Evolutionary conservation across 345 rosid genomes (phyloP), one percentile per base, ranked within the genome.

Genomic region (Eucalyptus pauciflora): DNA sequence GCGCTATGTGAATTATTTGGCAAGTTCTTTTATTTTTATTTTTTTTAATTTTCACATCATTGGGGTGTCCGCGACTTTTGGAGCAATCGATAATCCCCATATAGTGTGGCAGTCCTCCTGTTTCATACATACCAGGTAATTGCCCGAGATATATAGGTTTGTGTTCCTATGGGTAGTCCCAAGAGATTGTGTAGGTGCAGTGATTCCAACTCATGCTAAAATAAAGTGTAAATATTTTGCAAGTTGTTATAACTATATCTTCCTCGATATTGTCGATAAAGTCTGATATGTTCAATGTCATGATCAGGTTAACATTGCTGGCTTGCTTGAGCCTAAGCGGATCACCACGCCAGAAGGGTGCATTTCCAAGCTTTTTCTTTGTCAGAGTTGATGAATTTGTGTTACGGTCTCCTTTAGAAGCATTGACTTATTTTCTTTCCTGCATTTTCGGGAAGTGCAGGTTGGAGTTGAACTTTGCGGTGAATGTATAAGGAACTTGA

Each of bases 241-340:
- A 31, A 69, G 43, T 85, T 86, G 87, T 31, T 4, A 1, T 52
- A 29, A 3, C 29, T 29, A 22, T 29, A 52, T 48, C 58, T 33
- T 5, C 67, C 58, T 86, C 29, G 5, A 86, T 86, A 48, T 13
- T 46, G 87, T 9, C 14, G 2, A 71, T 71, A 54, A 86, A 9
- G 50, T 56, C 69, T 80, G 81, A 45, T 24, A 15, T 25, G 11
- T 22, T 18, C 27, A 37, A 71, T 31, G 14, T 86, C 80, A 27
- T 56, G 85, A 88, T 85, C 85, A 97, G 99, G 95, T 97, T 89
- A 97, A 97, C 86, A 97, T 94, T 93, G 99, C 97, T 37, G 98
- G 99, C 79, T 22, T 94, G 93, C 93, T 96, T 13, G 99, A 97
- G 92, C 88, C 93, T 41, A 92, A 93, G 86, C 92, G 92, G 80